Percentiles rank a stretch among this genome's conserved stretches.
Evolutionary conservation across 1,139 yeast genomes (phyloP).

Genomic region (Hansenula anomala): DNA sequence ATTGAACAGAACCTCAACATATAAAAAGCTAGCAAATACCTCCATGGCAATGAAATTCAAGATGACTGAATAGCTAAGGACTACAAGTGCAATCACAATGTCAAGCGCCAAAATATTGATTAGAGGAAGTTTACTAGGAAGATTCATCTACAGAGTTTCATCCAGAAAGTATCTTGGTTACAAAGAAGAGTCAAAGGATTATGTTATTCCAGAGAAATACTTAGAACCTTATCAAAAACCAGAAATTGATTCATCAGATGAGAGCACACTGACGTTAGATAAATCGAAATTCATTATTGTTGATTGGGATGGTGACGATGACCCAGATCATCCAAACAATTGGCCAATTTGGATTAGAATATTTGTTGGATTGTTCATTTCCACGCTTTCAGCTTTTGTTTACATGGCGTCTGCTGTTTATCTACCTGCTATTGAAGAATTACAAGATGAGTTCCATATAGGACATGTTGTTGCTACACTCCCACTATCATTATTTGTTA

Average conservation of each 20-base stretch:
- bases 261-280: neutral
- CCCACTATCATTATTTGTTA: slow-evolving; percentile 50
- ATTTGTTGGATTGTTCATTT: slow-evolving; percentile 35
- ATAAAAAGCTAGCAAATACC: no score
- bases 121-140: slow-evolving; percentile 1
- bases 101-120: neutral
- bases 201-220: neutral
- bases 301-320: slow-evolving; percentile 61
- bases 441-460: slow-evolving; percentile 40
- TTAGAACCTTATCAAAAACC: no score
- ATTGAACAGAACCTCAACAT: no score
- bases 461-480: slow-evolving; percentile 40
- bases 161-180: neutral
- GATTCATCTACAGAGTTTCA: neutral
- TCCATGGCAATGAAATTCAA: no score
- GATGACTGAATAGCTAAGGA: no score
- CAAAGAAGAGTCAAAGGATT: neutral
- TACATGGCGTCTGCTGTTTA: slow-evolving; percentile 61
- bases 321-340: slow-evolving; percentile 53
- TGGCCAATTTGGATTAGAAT: slow-evolving; percentile 42
- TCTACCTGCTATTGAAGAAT: slow-evolving; percentile 46
- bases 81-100: no score
- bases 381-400: slow-evolving; percentile 45
- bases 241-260: neutral
- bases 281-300: slow-evolving; percentile 28